Base-by-base conservation (phyloP, 73 alveolate genomes). In the Paramecium sexaurelia region DNA sequence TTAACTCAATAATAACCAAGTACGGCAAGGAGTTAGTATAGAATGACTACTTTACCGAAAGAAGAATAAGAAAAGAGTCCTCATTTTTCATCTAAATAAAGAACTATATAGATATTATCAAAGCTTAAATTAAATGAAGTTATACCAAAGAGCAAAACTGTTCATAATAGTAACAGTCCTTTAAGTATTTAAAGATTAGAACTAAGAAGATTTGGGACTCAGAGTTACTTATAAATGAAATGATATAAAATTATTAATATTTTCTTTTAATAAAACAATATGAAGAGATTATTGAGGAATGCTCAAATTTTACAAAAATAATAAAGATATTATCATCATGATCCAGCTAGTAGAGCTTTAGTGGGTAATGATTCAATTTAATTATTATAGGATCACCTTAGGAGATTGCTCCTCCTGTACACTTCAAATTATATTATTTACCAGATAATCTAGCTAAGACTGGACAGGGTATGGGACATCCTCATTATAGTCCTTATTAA, bases 251-350 rank as follows among this genome's bases (percentile, higher is more conserved):
- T 51, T 51, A 51, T 51, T 51, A 51, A 51, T 51, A 51, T 51
- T 51, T 61, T 61, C 83, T 61, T 29, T 29, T 61, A 29, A 61
- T 61, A 29, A 61, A 61, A 61, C 43, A 61, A 2, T 15, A 61
- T 61, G 83, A 61, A 61, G 43, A 61, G 83, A 61, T 32, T 61
- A 61, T 61, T 61, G 83, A 61, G 83, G 43, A 61, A 61, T 61
- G 39, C 83, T 29, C 43, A 61, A 61, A 61, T 71, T 10, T 36
- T 71, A 29, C 19, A 13, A 36, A 71, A 71, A 71, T 37, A 71
- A 36, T 35, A 26, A 9, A n/a, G 86, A 71, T 71, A 35, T 71
- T 71, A 71, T 37, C 56, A 71, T 35, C 56, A 71, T 71, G 86
- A 71, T 71, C 86, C 86, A 35, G 56, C 56, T 8, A 35, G 57